Conservation (phyloP, 495 filamentous ascomycete genomes). For the Penicillium robsamsonii region DNA sequence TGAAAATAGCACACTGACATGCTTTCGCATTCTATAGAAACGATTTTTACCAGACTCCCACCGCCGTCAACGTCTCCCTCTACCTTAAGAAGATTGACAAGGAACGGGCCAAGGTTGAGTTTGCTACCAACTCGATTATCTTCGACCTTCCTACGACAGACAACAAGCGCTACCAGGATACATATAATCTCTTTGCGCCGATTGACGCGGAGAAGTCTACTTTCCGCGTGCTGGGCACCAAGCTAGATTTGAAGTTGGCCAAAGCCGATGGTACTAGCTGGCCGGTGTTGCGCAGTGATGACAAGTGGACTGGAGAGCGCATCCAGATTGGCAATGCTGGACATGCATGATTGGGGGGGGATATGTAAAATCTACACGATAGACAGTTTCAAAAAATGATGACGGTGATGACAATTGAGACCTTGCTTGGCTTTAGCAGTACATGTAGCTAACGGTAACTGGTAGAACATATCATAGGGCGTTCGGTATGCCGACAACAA, state of each 20-base stretch:
- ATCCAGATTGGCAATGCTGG: slow-evolving; percentile 80
- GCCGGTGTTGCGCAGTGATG: slow-evolving; percentile 86
- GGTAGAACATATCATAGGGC: not conserved
- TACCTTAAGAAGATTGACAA: slow-evolving; percentile 98
- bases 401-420: slow-evolving; percentile 14
- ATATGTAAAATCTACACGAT: slow-evolving; percentile 8
- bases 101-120: slow-evolving; percentile 65
- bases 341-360: slow-evolving; percentile 46
- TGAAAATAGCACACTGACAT: not conserved
- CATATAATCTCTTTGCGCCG: slow-evolving; percentile 69
- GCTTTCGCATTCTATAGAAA: slow-evolving; percentile 47
- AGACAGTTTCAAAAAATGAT: slow-evolving; percentile 8
- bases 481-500: not conserved
- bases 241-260: slow-evolving; percentile 80
- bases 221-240: slow-evolving; percentile 90
- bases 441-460: not conserved
- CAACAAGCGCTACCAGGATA: slow-evolving; percentile 75
- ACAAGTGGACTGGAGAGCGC: slow-evolving; percentile 72
- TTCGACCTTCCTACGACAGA: slow-evolving; percentile 84
- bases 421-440: not conserved
- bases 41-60: slow-evolving; percentile 93
- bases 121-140: slow-evolving; percentile 56
- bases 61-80: slow-evolving; percentile 81
- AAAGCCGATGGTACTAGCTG: slow-evolving; percentile 84
- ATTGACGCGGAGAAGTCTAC: slow-evolving; percentile 72